Evolutionary conservation across 768 basidiomycete genomes (phyloP).

Genomic region (Rhodotorula sphaerocarpa): DNA sequence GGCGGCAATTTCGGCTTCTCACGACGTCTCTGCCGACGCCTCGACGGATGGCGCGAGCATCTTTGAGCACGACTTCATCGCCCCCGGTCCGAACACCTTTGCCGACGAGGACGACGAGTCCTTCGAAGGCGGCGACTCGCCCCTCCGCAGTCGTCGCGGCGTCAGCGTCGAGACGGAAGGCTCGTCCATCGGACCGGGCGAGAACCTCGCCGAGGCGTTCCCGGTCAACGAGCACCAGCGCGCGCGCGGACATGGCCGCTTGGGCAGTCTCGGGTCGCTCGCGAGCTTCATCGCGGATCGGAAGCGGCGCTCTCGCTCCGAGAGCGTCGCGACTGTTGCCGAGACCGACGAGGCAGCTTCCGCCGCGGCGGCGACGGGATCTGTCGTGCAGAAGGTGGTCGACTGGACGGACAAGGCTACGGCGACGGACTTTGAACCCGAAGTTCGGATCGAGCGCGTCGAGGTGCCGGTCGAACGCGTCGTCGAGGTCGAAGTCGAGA

Average conservation of each 20-base stretch:
- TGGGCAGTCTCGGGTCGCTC: slow-evolving; percentile 18
- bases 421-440: slow-evolving; percentile 23
- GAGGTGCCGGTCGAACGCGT: slow-evolving; percentile 23
- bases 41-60: slow-evolving; percentile 12
- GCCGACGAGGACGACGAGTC: slow-evolving; percentile 23
- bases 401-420: slow-evolving; percentile 11
- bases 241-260: background rate
- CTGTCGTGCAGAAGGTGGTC: background rate
- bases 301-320: background rate
- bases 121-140: slow-evolving; percentile 31
- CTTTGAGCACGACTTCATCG: slow-evolving; percentile 11
- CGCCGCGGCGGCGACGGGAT: background rate
- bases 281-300: slow-evolving; percentile 10
- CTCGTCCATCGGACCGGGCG: background rate
- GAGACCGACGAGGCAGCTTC: background rate
- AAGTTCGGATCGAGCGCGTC: slow-evolving; percentile 15
- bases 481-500: slow-evolving; percentile 34
- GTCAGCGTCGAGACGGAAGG: slow-evolving; percentile 6
- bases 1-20: too few relatives aligned
- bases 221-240: background rate
- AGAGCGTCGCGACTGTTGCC: background rate
- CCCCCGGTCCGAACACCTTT: slow-evolving; percentile 4
- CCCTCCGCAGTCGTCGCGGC: slow-evolving; percentile 43
- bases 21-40: slow-evolving; percentile 8
- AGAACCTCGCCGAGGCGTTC: slow-evolving; percentile 23